Percentiles rank a stretch among this genome's conserved stretches.
Evolutionary conservation across 2,329 filamentous ascomycete genomes (phyloP).

Genomic region (Cercospora zeae-maydis): DNA sequence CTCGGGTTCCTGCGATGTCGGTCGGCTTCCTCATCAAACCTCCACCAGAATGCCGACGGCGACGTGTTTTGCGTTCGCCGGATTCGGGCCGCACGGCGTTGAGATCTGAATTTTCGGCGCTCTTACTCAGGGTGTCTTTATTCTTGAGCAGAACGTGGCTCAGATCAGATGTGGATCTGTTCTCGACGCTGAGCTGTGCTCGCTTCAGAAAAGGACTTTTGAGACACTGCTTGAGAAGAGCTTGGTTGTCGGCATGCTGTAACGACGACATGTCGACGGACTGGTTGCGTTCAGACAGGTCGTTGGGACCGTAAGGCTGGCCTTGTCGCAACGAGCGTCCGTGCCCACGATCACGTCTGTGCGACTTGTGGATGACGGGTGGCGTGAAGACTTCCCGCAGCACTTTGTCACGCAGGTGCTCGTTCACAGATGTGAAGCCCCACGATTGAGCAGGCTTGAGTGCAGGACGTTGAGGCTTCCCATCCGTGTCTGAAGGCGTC

Average conservation of each 20-base stretch:
- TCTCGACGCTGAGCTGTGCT: constrained; percentile 16
- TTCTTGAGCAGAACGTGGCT: constrained; percentile 23
- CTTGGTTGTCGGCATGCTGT: constrained; percentile 4
- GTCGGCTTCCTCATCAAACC: constrained; percentile 69
- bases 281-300: constrained; percentile 33
- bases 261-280: constrained; percentile 21
- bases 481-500: constrained; percentile 14
- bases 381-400: constrained; percentile 88
- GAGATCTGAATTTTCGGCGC: constrained; percentile 29
- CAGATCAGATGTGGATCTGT: constrained; percentile 27
- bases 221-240: constrained; percentile 31
- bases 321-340: constrained; percentile 52
- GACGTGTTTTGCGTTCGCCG: constrained; percentile 27
- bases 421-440: constrained; percentile 90
- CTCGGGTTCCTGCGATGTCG: constrained; percentile 63
- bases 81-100: constrained; percentile 9
- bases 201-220: constrained; percentile 42
- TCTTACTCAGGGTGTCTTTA: constrained; percentile 29
- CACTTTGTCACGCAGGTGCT: constrained; percentile 81
- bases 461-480: constrained; percentile 36
- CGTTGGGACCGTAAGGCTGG: constrained; percentile 31
- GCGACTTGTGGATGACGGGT: constrained; percentile 75
- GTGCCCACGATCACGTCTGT: constrained; percentile 65
- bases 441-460: constrained; percentile 59
- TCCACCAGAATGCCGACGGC: constrained; percentile 80